Conservation (phyloP, 164 flowering plant genomes). For the Warburgia ugandensis region DNA sequence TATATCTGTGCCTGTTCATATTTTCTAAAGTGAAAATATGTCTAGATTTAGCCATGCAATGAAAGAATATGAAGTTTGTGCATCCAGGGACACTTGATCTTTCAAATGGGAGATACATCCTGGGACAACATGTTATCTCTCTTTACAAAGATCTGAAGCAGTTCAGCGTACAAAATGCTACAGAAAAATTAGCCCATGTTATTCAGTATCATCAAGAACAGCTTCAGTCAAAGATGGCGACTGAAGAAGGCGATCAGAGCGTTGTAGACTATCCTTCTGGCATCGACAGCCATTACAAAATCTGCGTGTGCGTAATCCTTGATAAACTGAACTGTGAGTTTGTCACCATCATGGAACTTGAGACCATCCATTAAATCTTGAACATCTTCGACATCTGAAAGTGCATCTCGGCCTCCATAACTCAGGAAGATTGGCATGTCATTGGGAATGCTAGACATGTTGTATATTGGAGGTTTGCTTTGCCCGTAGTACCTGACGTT, state of each 20-base stretch:
- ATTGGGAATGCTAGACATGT: slow-evolving; percentile 52
- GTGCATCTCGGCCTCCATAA: slow-evolving; percentile 64
- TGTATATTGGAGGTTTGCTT: slow-evolving; percentile 40
- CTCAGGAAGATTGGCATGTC: slow-evolving; percentile 57
- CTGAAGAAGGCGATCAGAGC: slow-evolving; percentile 45
- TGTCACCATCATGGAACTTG: slow-evolving; percentile 54
- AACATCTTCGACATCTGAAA: slow-evolving; percentile 50
- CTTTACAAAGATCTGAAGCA: no score
- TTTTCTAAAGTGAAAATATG: no score
- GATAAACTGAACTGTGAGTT: slow-evolving; percentile 42
- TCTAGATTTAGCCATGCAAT: no score
- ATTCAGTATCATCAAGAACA: no score
- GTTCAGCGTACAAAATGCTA: no score
- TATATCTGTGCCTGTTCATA: no score
- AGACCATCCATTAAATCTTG: slow-evolving; percentile 35
- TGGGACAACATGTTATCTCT: no score
- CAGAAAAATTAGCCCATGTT: no score
- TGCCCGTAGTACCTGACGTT: slow-evolving; percentile 50
- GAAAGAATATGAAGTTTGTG: no score
- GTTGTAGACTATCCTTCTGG: slow-evolving; percentile 48
- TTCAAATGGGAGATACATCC: no score
- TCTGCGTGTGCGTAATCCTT: slow-evolving; percentile 61
- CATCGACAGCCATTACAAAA: slow-evolving; percentile 55
- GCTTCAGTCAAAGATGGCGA: slow-evolving; percentile 9
- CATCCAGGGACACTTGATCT: no score